A percentile compares a stretch with the other conserved stretches of the same genome.
Evolutionary conservation across 352 stramenopile genomes (phyloP).

Genomic region (Phytophthora tubulina): DNA sequence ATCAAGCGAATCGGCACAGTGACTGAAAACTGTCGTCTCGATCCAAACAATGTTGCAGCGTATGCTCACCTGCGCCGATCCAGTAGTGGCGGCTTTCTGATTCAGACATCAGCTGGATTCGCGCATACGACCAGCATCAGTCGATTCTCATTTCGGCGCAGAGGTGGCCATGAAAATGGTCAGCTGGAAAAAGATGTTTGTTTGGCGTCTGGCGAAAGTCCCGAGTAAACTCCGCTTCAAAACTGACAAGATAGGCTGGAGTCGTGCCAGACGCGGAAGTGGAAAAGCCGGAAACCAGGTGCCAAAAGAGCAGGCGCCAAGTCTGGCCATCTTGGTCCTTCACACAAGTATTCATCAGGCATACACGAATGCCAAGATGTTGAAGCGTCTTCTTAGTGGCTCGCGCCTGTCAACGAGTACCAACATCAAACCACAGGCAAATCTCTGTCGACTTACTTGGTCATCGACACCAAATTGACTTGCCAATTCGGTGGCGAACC

Average conservation of each 20-base stretch:
- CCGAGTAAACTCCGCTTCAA: conserved; percentile 10
- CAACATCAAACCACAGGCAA: conserved; percentile 13
- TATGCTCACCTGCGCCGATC: background rate
- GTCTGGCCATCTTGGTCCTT: conserved; percentile 30
- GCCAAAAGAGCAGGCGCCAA: conserved; percentile 24
- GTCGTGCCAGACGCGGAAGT: conserved; percentile 6
- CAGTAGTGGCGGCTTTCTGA: conserved; percentile 30
- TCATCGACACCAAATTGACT: conserved; percentile 15
- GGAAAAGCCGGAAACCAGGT: conserved; percentile 27
- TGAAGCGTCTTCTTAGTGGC: conserved; percentile 34
- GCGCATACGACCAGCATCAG: conserved; percentile 2
- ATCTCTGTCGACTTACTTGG: conserved; percentile 13
- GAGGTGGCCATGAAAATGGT: conserved; percentile 23
- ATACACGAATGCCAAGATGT: conserved; percentile 21
- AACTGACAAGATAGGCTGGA: conserved; percentile 7
- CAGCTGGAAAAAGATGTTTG: conserved; percentile 31
- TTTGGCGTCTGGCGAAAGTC: conserved; percentile 26
- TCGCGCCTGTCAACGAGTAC: conserved; percentile 17
- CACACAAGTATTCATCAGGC: conserved; percentile 28
- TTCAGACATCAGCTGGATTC: conserved; percentile 27
- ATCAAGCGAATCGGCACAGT: conserved; percentile 6
- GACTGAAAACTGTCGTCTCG: background rate
- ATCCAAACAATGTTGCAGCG: background rate
- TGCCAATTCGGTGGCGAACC: conserved; percentile 15
- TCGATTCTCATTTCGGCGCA: conserved; percentile 20